Percentiles rank a stretch among this genome's conserved stretches.
These are phyloP conservation scores for Lentithecium fluviatile DNA, from an alignment of 495 filamentous ascomycete species.

Conservation along the genomic window DNA sequence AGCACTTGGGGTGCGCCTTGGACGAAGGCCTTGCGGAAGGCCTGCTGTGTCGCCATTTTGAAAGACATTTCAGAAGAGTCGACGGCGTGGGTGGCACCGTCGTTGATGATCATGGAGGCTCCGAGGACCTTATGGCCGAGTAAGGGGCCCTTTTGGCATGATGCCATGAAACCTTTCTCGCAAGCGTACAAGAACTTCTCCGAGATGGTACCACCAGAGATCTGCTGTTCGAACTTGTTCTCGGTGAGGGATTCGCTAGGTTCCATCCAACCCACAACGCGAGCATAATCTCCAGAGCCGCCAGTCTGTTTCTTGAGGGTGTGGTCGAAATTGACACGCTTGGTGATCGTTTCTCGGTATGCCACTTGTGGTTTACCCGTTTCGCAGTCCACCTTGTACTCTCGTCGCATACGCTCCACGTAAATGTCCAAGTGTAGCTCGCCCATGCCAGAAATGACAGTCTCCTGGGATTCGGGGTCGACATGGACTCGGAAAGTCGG, in stretches of 20 bases:
- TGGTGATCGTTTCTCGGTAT: constrained; percentile 89
- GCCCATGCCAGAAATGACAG: constrained; percentile 98
- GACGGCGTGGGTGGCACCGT: constrained; percentile 96
- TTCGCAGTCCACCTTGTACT: constrained; percentile 92
- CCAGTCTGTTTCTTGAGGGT: constrained; percentile 95
- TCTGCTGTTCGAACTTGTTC: constrained; percentile 82
- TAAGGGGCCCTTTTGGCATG: constrained; percentile 84
- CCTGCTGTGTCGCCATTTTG: constrained; percentile 92
- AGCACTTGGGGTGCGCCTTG: constrained; percentile 76
- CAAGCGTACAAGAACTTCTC: constrained; percentile 97
- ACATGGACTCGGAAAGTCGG: constrained; percentile 95
- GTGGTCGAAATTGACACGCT: constrained; percentile 80
- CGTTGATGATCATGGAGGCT: constrained; percentile 86
- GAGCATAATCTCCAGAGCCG: constrained; percentile 93
- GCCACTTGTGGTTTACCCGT: constrained; percentile 97
- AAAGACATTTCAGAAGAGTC: constrained; percentile 99
- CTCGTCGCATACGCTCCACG: constrained; percentile 94
- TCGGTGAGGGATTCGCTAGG: constrained; percentile 69
- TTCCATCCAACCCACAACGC: constrained; percentile 90
- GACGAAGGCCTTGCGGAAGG: constrained; percentile 92
- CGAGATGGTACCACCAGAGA: constrained; percentile 85
- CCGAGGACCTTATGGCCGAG: constrained; percentile 94
- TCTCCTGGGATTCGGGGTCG: constrained; percentile 86
- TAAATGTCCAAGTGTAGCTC: constrained; percentile 97
- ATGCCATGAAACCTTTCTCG: constrained; percentile 87